These are phyloP conservation scores for Cercospora sp. DNA, from an alignment of 2,329 filamentous ascomycete genomes.

Conservation along the genomic window DNA sequence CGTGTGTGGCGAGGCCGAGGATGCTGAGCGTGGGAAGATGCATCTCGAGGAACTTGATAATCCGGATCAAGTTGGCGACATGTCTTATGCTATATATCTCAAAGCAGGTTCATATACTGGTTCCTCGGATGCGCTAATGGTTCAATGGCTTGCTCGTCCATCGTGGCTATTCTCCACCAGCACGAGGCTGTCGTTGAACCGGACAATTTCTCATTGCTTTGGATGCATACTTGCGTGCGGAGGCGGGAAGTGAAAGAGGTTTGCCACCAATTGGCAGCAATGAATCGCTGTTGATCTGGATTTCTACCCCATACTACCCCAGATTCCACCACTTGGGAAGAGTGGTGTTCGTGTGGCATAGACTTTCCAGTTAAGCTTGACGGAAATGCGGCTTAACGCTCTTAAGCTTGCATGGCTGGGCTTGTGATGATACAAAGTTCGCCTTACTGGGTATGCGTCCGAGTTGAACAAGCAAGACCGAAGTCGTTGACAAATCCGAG, in stretches of 20 bases:
- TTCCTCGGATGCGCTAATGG: background rate
- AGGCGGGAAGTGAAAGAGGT: background rate
- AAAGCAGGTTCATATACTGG: background rate
- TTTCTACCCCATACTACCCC: background rate
- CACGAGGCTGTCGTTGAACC: background rate
- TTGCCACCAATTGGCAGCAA: background rate
- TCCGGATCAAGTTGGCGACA: background rate
- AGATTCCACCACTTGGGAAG: background rate
- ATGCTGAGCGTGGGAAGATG: background rate
- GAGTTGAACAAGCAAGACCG: background rate
- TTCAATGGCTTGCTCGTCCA: background rate
- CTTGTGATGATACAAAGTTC: background rate
- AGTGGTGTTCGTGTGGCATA: background rate
- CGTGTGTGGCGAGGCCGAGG: background rate
- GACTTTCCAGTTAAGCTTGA: background rate
- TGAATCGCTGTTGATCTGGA: background rate
- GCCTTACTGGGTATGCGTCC: background rate
- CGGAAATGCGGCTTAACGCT: background rate
- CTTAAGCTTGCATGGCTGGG: background rate
- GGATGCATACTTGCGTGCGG: background rate
- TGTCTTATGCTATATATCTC: background rate
- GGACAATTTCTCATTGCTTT: background rate
- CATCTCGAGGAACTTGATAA: background rate
- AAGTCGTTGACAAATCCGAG: background rate
- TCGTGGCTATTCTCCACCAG: background rate